A percentile compares a stretch with the other conserved stretches of the same genome.
phyloP scores from a whole-genome alignment of 23 red algal genomes.

The Cyanidiococcus yangmingshanensis region DNA sequence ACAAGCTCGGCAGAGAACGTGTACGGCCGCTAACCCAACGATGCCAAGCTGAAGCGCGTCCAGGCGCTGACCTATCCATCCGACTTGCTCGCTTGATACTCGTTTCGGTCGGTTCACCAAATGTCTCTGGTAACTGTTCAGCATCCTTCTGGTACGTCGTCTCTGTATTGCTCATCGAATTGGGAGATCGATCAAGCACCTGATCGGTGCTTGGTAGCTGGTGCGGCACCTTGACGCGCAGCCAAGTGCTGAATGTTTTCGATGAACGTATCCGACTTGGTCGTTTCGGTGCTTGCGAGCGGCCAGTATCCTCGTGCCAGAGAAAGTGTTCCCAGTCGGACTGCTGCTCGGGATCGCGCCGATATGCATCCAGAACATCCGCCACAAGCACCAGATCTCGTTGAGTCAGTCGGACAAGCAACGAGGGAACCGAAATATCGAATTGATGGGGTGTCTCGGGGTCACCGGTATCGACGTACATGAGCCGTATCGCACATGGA shows the following conservation, averaged over 20 bases:
- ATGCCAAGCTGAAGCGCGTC: background rate
- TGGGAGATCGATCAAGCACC: too few species aligned
- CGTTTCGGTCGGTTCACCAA: too few species aligned
- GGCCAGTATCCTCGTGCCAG: background rate
- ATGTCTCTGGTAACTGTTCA: too few species aligned
- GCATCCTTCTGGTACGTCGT: too few species aligned
- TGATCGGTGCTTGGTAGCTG: too few species aligned
- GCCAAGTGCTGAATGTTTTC: too few species aligned
- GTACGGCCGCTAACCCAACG: background rate
- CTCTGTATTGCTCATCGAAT: too few species aligned
- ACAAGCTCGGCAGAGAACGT: background rate
- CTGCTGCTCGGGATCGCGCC: background rate
- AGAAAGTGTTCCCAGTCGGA: slow-evolving; percentile 3
- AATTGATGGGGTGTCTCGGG: background rate
- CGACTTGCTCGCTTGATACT: too few species aligned
- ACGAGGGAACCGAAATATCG: background rate
- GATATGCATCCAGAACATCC: background rate
- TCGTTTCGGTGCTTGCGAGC: too few species aligned
- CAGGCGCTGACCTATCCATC: too few species aligned
- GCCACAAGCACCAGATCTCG: background rate
- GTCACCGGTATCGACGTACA: slow-evolving; percentile 10
- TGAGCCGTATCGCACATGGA: background rate
- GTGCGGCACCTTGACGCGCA: too few species aligned
- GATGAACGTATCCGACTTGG: too few species aligned
- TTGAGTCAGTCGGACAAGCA: background rate